Evolutionary conservation across 164 flowering plant genomes (phyloP).

Genomic region (Litsea cubeba): DNA sequence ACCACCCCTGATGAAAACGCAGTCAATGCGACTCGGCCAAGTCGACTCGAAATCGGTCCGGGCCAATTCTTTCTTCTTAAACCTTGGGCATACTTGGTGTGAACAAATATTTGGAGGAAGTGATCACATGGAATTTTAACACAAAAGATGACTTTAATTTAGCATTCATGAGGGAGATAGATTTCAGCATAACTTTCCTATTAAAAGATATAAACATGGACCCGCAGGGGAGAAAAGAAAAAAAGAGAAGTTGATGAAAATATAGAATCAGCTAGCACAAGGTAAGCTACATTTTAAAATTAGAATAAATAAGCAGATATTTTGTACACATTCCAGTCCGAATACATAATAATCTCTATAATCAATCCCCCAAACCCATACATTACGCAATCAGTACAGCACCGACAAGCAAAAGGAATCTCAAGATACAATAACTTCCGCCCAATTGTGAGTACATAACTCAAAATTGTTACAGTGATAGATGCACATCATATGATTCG

Average conservation of each 20-base stretch:
- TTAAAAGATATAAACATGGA: neutral
- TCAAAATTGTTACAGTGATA: neutral
- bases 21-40: too few relatives aligned
- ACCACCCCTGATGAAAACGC: too few relatives aligned
- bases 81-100: too few relatives aligned
- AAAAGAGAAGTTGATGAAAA: neutral
- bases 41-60: too few relatives aligned
- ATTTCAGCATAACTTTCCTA: neutral
- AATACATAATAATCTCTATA: neutral
- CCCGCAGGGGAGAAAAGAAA: neutral
- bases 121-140: neutral
- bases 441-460: neutral
- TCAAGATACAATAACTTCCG: neutral
- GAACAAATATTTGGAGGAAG: neutral
- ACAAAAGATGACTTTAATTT: neutral
- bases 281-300: neutral
- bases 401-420: neutral
- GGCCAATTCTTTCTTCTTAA: too few relatives aligned
- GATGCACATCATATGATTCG: neutral
- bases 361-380: neutral
- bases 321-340: neutral
- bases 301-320: neutral
- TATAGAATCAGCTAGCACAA: neutral
- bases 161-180: neutral
- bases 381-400: neutral